Base-by-base conservation (phyloP, 805 yeast genomes). In the Saccharomycopsis synnaedendra region DNA sequence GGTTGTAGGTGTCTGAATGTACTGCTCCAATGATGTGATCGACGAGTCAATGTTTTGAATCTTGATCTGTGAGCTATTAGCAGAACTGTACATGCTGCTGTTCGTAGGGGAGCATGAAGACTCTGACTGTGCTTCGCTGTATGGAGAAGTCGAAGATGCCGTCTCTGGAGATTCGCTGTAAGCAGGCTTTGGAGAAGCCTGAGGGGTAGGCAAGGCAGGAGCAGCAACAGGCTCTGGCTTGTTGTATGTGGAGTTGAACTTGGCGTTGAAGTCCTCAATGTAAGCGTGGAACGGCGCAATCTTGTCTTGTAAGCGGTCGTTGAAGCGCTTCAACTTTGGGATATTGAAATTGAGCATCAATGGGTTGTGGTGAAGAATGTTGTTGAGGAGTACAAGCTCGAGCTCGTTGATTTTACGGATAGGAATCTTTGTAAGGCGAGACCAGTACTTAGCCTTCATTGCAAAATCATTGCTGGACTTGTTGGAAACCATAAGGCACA, bases 401-500 rank as follows among this genome's bases (percentile, higher is more conserved):
- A 51, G 43, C 35, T 51, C 50, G 35, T 51, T 51, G 43, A 51
- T 48, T 40, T 51, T 49, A 28, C 49, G 36, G 27, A 46, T 44
- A 32, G 54, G 54, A 34, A 51, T 51, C 42, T 49, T 51, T 27
- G 54, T 51, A 5, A 51, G 43, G 43, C 54, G 45, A 5, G 52
- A 43, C 54, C 54, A 51, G 42, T 51, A 51, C 42, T 51, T 51
- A 19, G 54, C 42, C 32, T 51, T 51, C 52, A 51, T 51, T 19
- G 54, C 54, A 32, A 48, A 51, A 33, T 51, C 54, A 27, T 51
- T 51, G 5, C 41, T 45, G 7, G 52, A 42, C 32, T 51, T 51
- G 43, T 51, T 51, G 39, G 54, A 39, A 7, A 51, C 44, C 54
- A 51, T 51, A 32, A 51, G 44, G 42, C 54, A 51, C n/a, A 46